Conservation (phyloP, 2,329 filamentous ascomycete genomes). For the Didymella exigua region DNA sequence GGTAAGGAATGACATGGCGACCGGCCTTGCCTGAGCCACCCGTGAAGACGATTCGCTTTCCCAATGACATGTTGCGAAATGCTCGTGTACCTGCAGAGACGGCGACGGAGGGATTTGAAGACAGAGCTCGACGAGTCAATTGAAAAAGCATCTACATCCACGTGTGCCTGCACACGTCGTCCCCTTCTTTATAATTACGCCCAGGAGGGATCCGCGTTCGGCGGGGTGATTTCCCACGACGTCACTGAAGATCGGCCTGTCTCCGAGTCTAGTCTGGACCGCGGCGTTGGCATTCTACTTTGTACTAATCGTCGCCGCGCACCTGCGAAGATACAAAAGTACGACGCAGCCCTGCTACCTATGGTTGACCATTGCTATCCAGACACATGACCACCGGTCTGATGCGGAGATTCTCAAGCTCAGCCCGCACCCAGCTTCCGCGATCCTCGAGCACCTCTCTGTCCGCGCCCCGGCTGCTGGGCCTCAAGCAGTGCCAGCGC, state of each 20-base stretch:
- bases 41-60: conserved; percentile 51
- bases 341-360: conserved; percentile 20
- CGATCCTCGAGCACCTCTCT: conserved; percentile 28
- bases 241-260: conserved; percentile 24
- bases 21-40: conserved; percentile 61
- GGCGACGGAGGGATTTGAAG: not conserved
- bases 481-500: conserved; percentile 42
- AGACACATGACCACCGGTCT: conserved; percentile 51
- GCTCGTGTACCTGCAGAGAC: not conserved
- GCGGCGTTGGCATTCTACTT: conserved; percentile 7
- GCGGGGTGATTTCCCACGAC: conserved; percentile 20
- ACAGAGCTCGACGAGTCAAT: not conserved
- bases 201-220: not conserved
- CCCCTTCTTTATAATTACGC: conserved; percentile 4
- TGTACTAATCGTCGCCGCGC: conserved; percentile 13
- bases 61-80: conserved; percentile 33
- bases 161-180: not conserved
- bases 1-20: conserved; percentile 59
- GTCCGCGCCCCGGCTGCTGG: conserved; percentile 35
- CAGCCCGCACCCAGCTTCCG: conserved; percentile 44
- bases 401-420: conserved; percentile 55
- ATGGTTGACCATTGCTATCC: conserved; percentile 40
- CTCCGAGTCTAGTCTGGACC: conserved; percentile 15
- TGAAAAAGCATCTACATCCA: not conserved
- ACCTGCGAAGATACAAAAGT: too few relatives aligned